Conservation (phyloP, 23 red algal species). For the Gracilaria domingensis region DNA sequence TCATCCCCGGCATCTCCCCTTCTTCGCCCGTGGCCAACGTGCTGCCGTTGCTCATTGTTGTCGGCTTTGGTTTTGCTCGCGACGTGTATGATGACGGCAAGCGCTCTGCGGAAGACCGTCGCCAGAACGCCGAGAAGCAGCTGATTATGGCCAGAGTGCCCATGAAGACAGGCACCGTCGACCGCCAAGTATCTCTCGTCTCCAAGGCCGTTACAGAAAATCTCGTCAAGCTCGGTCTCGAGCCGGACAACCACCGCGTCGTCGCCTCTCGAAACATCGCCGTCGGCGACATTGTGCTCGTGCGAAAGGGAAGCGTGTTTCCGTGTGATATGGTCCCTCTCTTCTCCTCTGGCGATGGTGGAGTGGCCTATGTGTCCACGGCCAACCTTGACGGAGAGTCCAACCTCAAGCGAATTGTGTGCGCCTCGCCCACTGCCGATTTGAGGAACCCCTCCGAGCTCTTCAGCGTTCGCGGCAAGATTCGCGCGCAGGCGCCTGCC, state of each 20-base stretch:
- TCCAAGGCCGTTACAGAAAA: neutral
- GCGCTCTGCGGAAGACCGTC: slow-evolving; percentile 66
- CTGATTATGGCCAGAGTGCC: slow-evolving; percentile 56
- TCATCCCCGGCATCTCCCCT: slow-evolving; percentile 87
- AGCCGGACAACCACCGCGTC: slow-evolving; percentile 48
- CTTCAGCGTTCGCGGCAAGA: slow-evolving; percentile 39
- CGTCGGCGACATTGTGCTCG: slow-evolving; percentile 93
- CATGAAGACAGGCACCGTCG: slow-evolving; percentile 2
- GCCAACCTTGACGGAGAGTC: slow-evolving; percentile 94
- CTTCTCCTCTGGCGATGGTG: slow-evolving; percentile 70
- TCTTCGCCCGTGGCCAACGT: slow-evolving; percentile 71
- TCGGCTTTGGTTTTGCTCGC: slow-evolving; percentile 82
- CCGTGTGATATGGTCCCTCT: slow-evolving; percentile 95
- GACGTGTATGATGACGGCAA: slow-evolving; percentile 90
- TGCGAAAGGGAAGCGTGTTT: slow-evolving; percentile 80
- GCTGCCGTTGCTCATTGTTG: slow-evolving; percentile 84
- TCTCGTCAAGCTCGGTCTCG: slow-evolving; percentile 15
- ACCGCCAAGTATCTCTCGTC: slow-evolving; percentile 32
- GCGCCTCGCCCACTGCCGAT: slow-evolving; percentile 51
- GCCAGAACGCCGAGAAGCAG: slow-evolving; percentile 61
- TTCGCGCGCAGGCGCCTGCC: slow-evolving; percentile 54
- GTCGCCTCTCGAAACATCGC: slow-evolving; percentile 66
- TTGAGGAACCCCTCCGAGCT: slow-evolving; percentile 42
- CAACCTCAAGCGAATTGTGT: slow-evolving; percentile 85
- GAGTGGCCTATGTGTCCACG: slow-evolving; percentile 83